These are phyloP conservation scores for Dovyalis caffra DNA, from an alignment of 345 rosid genomes.

Conservation along the genomic window DNA sequence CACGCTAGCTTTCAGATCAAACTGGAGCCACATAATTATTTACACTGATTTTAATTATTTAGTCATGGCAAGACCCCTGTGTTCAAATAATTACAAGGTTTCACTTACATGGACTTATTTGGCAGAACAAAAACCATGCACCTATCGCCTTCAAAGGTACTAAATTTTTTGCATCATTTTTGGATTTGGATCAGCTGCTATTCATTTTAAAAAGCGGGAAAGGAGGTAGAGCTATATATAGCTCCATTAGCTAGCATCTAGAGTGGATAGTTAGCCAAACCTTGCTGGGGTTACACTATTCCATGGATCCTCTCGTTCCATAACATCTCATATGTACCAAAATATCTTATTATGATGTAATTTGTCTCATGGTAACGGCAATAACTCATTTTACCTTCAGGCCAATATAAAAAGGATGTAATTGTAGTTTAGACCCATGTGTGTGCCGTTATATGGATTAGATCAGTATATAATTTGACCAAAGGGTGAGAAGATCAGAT, in stretches of 20 bases:
- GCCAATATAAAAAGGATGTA: no score
- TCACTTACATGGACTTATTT: background rate
- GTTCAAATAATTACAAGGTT: background rate
- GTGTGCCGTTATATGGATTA: no score
- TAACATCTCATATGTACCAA: background rate
- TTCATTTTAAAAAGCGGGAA: background rate
- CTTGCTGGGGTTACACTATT: background rate
- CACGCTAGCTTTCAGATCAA: conserved; percentile 2
- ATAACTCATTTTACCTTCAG: no score
- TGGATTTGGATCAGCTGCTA: background rate
- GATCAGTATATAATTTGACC: no score
- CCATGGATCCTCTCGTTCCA: background rate
- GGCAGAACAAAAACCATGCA: background rate
- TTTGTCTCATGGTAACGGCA: no score
- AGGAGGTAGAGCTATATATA: background rate
- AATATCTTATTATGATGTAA: background rate
- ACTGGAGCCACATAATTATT: no score
- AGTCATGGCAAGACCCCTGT: background rate
- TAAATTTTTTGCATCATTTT: background rate
- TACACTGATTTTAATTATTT: conserved; percentile 6
- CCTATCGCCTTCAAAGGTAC: background rate
- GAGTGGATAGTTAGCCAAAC: background rate
- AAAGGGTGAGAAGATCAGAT: no score
- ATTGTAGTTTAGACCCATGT: no score
- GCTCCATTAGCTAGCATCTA: background rate